Percentiles rank a stretch among this genome's conserved stretches.
phyloP scores from a whole-genome alignment of 805 yeast species.

The Kazachstania kunashirensis region DNA sequence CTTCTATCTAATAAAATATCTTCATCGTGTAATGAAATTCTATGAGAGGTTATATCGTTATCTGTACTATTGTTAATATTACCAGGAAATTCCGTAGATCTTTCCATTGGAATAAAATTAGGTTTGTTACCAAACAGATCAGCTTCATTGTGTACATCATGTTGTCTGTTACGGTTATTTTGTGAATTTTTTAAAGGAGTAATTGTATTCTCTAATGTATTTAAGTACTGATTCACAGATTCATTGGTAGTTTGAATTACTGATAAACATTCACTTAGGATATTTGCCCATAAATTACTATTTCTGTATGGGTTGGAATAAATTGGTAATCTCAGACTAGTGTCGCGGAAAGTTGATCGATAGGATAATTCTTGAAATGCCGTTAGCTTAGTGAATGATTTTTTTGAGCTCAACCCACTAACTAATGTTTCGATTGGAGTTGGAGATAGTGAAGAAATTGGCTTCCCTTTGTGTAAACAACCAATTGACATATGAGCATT shows the following conservation, averaged over 20 bases:
- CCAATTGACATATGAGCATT: conserved; percentile 63
- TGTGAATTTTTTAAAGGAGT: neutral
- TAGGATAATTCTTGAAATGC: conserved; percentile 72
- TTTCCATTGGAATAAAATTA: conserved; percentile 6
- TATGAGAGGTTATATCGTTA: conserved; percentile 7
- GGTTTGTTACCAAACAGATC: conserved; percentile 31
- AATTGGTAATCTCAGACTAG: conserved; percentile 42
- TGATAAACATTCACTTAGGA: conserved; percentile 50
- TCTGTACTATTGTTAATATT: conserved; percentile 5
- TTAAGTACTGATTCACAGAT: conserved; percentile 24
- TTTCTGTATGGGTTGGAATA: conserved; percentile 41
- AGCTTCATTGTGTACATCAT: neutral
- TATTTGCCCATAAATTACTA: conserved; percentile 45
- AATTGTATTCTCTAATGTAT: conserved; percentile 12
- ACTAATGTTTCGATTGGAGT: conserved; percentile 55
- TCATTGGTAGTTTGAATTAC: conserved; percentile 43
- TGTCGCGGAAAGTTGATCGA: conserved; percentile 42
- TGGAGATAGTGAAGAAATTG: conserved; percentile 45
- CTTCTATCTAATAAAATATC: conserved; percentile 13
- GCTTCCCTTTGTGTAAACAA: conserved; percentile 55
- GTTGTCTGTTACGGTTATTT: neutral
- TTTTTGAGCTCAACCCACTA: conserved; percentile 49
- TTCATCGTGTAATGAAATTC: conserved; percentile 19
- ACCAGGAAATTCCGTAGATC: conserved; percentile 10
- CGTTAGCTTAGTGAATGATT: conserved; percentile 44